Evolutionary conservation across 768 basidiomycete genomes (phyloP), one percentile per base, ranked within the genome.

Genomic region (Boletus speciosus): DNA sequence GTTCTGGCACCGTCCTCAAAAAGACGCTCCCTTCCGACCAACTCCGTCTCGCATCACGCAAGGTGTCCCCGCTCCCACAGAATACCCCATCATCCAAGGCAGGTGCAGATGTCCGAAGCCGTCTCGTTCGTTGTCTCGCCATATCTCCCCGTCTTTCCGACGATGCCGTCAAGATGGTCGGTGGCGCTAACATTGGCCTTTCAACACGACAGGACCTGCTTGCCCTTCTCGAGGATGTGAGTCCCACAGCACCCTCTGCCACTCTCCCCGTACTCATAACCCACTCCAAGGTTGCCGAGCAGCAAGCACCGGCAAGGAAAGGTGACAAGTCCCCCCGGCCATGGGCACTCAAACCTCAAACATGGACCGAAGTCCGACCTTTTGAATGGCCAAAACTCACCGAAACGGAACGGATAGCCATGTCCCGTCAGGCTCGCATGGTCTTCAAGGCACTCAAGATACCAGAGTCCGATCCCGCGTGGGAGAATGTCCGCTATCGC

Each of bases 331-430:
- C 74, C 8, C 66, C 74, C 2, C 72, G 73, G 52, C 61, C 59
- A 1, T 90, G 84, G 77, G 62, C 71, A 32, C 79, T 89, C 55
- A 86, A 82, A 57, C 70, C 76, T 23, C 63, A 68, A 19, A 71
- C 80, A 3, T 90, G 88, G 87, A 74, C 74, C 34, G 83, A 90
- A 61, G 83, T 89, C 25, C 82, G 85, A 6, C 88, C 88, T 0
- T 83, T 76, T 53, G 84, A 83, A 56, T 86, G 80, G 77, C 71
- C 76, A 1, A 73, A 72, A 29, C 72, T 86, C 27, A 71, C 73
- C 3, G 78, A 80, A 29, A 46, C 71, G 2, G 80, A 83, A 42
- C 76, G 80, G 5, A 71, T 70, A 8, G 61, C 55, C n/a, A 71
- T 89, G 66, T 76, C 81, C 8, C 76, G 80, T 38, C 72, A 75